Conservation (phyloP, 1,284 basidiomycete genomes). For the Entoloma clypeatum region DNA sequence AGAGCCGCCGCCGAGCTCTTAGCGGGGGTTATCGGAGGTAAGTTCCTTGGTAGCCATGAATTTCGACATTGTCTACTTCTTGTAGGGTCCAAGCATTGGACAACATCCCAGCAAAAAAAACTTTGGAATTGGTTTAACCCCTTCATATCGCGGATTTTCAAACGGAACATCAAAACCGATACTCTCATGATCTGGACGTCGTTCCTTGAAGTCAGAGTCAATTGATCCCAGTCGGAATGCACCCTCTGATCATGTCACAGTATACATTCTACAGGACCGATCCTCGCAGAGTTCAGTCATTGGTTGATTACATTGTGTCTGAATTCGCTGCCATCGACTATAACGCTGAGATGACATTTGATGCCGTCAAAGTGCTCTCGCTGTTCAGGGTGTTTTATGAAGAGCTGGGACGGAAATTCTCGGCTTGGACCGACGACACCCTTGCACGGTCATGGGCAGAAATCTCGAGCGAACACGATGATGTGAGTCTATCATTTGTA, state of each 20-base stretch:
- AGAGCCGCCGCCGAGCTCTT: constrained; percentile 86
- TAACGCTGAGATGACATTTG: constrained; percentile 72
- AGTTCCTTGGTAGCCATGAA: constrained; percentile 6
- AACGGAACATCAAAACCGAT: constrained; percentile 61
- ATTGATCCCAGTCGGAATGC: background rate
- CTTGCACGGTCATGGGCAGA: constrained; percentile 69
- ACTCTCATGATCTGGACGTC: constrained; percentile 65
- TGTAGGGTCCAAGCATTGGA: constrained; percentile 87
- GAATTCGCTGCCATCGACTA: constrained; percentile 65
- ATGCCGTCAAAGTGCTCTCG: constrained; percentile 58
- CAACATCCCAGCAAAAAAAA: constrained; percentile 59
- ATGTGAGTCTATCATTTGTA: constrained; percentile 41
- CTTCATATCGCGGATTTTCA: constrained; percentile 65
- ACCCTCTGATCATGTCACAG: constrained; percentile 30
- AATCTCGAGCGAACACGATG: constrained; percentile 75
- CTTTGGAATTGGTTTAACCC: constrained; percentile 85
- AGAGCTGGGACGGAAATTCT: constrained; percentile 76
- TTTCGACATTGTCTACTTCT: background rate
- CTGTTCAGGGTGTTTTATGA: constrained; percentile 67
- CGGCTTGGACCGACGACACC: constrained; percentile 69
- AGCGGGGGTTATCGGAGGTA: constrained; percentile 72
- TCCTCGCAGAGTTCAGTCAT: constrained; percentile 76
- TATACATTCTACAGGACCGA: constrained; percentile 79
- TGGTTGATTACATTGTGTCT: constrained; percentile 72
- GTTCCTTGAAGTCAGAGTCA: constrained; percentile 56